phyloP scores from a whole-genome alignment of 768 basidiomycete genomes.

The Suillus luteus region DNA sequence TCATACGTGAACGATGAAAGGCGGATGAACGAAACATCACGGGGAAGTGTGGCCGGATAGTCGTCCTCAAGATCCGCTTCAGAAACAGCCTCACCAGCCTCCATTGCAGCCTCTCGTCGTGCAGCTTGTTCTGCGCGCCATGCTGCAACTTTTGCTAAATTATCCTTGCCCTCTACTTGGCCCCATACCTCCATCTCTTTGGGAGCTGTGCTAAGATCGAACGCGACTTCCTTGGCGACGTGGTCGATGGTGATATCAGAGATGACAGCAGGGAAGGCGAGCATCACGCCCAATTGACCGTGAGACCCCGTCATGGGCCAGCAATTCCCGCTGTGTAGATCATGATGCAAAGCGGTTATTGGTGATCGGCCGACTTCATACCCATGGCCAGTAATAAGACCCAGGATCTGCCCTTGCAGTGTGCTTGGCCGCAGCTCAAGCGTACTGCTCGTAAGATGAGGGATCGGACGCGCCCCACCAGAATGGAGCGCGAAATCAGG shows the following conservation, averaged over 20 bases:
- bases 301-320: conserved; percentile 86
- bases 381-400: conserved; percentile 62
- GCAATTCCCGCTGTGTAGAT: conserved; percentile 80
- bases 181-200: conserved; percentile 91
- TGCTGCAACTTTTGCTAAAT: conserved; percentile 57
- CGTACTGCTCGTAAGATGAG: conserved; percentile 80
- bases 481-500: conserved; percentile 87
- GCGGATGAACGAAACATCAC: conserved; percentile 53
- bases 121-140: conserved; percentile 52
- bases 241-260: conserved; percentile 85
- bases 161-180: conserved; percentile 76
- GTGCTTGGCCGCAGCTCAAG: conserved; percentile 62
- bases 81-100: conserved; percentile 33
- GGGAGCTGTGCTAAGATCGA: conserved; percentile 81
- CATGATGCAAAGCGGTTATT: conserved; percentile 85
- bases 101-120: conserved; percentile 34
- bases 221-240: conserved; percentile 77
- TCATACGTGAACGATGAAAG: conserved; percentile 73
- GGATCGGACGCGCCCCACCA: conserved; percentile 78
- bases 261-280: conserved; percentile 61
- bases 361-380: conserved; percentile 77
- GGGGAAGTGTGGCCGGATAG: conserved; percentile 53
- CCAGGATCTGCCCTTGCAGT: conserved; percentile 48
- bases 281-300: conserved; percentile 82
- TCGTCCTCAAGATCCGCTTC: conserved; percentile 36